phyloP scores from a whole-genome alignment of 805 yeast genomes.

The Wickerhamiella occidentalis region DNA sequence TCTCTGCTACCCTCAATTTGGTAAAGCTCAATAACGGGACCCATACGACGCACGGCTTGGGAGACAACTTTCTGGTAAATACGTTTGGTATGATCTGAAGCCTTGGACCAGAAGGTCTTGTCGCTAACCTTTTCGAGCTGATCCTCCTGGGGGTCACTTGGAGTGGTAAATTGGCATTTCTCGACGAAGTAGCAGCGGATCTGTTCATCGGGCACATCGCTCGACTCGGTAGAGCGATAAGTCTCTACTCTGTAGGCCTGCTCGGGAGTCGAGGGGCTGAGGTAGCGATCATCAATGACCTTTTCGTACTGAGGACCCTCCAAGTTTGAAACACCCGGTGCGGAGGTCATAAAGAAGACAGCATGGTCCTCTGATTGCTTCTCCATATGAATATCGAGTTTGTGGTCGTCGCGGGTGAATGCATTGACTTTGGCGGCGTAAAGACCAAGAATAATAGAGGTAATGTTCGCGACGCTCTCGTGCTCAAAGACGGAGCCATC shows the following conservation, averaged over 20 bases:
- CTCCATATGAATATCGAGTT: constrained; percentile 62
- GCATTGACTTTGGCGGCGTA: constrained; percentile 92
- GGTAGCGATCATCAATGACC: constrained; percentile 68
- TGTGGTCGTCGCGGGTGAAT: constrained; percentile 46
- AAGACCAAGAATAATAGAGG: constrained; percentile 71
- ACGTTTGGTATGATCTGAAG: constrained; percentile 65
- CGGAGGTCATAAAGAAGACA: constrained; percentile 70
- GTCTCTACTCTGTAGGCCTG: constrained; percentile 40
- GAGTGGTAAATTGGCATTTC: constrained; percentile 39
- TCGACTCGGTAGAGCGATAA: constrained; percentile 42
- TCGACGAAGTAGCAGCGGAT: constrained; percentile 74
- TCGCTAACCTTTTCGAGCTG: constrained; percentile 66
- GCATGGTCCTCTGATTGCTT: constrained; percentile 78
- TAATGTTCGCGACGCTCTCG: constrained; percentile 69
- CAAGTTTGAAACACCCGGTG: constrained; percentile 37
- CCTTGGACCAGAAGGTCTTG: constrained; percentile 59
- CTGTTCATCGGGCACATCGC: constrained; percentile 34
- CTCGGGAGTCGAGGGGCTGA: constrained; percentile 36
- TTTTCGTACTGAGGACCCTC: constrained; percentile 47
- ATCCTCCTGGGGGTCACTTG: constrained; percentile 29
- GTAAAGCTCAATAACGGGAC: constrained; percentile 84
- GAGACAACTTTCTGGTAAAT: constrained; percentile 62
- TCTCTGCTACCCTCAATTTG: constrained; percentile 71
- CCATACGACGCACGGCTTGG: constrained; percentile 61
- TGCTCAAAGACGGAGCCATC: constrained; percentile 86